Base-by-base conservation (phyloP, 2,329 filamentous ascomycete genomes). In the Pezicula carpinea region DNA sequence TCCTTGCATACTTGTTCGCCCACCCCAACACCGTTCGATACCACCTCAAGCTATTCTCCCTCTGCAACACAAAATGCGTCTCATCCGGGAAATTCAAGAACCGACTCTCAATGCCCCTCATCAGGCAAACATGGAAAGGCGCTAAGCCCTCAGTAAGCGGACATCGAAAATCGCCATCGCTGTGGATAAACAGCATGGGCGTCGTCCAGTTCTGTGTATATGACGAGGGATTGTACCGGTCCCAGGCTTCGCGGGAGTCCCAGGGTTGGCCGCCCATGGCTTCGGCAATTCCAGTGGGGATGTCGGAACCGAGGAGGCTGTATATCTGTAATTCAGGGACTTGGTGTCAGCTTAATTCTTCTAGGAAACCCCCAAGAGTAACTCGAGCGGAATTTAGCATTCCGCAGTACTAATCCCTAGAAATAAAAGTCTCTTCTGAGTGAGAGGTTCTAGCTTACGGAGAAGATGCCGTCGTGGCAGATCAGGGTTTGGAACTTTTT, bases 21-120 rank as follows among this genome's bases (percentile, higher is more conserved):
- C 86, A 96, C 49, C 81, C 81, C 33, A 96, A 62, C 17, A 96
- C 89, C 46, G 89, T 85, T 48, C 78, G 78, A 60, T 96, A 89
- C 92, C 92, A 96, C 18, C 93, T 76, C 17, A 96, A 70, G 8
- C 82, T 85, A 65, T 96, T 96, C 68, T 96, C 91, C 0, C 85
- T 87, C 64, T 95, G 95, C 44, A 95, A 62, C 6, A 96, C 89
- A 87, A 87, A 83, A 76, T 81, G 43, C 35, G 83, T 84, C 64
- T 87, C 83, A 64, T 86, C 81, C 0, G 81, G 80, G 59, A 85
- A 85, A 1, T 74, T 79, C 54, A 85, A 56, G 53, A 85, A 80
- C 53, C 78, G 74, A 56, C 76, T 82, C 43, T 78, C 75, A 1
- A 86, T 69, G 0, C 80, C 80, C 39, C 70, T 69, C 39, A 72